Percentiles rank a stretch among this genome's conserved stretches.
phyloP scores from a whole-genome alignment of 306 rosid species.

The Citrullus colocynthis region DNA sequence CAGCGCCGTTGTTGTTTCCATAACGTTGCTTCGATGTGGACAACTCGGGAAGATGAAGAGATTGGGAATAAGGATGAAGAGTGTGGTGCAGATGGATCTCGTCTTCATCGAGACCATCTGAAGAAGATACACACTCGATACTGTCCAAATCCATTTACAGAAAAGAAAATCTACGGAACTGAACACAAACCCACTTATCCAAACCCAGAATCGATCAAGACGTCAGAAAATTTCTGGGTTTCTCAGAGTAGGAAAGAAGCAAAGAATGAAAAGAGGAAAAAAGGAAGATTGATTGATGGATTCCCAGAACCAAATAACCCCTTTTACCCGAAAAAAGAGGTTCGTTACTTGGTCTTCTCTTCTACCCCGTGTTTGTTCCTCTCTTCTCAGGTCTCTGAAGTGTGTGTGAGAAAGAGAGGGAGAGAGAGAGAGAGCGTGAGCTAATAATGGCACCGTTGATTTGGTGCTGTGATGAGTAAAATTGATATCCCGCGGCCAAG shows the following conservation, averaged over 20 bases:
- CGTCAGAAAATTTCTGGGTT: neutral
- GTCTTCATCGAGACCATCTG: conserved; percentile 71
- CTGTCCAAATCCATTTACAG: conserved; percentile 58
- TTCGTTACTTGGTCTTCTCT: neutral
- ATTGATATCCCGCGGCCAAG: too few relatives aligned
- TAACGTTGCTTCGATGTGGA: conserved; percentile 53
- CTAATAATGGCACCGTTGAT: neutral
- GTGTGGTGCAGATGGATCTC: conserved; percentile 56
- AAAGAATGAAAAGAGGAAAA: conserved; percentile 13
- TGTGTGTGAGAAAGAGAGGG: neutral
- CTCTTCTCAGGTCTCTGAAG: neutral
- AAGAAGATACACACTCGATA: conserved; percentile 78
- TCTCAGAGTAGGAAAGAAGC: conserved; percentile 8
- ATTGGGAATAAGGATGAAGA: conserved; percentile 36
- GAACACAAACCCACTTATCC: neutral
- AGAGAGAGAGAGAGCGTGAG: neutral
- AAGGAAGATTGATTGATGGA: conserved; percentile 2
- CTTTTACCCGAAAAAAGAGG: neutral
- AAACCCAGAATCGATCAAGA: neutral
- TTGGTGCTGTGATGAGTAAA: neutral
- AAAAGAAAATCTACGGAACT: neutral
- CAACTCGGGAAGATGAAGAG: conserved; percentile 52
- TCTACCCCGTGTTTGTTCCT: neutral
- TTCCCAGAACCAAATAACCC: neutral
- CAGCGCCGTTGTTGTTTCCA: conserved; percentile 25